Percentiles rank a stretch among this genome's conserved stretches.
Evolutionary conservation across 1,139 yeast species (phyloP).

Genomic region (Taphrina deformans): DNA sequence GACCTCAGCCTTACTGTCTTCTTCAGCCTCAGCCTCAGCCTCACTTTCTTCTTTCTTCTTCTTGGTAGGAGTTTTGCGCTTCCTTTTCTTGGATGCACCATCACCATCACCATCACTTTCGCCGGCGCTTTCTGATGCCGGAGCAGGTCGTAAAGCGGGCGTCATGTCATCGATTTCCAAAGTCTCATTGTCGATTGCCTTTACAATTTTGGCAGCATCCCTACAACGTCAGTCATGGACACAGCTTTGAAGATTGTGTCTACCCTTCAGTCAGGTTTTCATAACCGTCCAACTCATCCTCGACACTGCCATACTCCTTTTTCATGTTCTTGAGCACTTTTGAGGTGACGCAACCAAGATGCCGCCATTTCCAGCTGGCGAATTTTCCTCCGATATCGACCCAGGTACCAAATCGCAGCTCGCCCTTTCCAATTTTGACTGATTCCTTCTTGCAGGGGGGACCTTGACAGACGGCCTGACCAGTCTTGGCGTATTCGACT

Average conservation of each 20-base stretch:
- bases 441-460: constrained; percentile 19
- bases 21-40: not conserved
- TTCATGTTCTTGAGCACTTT: constrained; percentile 19
- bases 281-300: constrained; percentile 18
- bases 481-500: constrained; percentile 24
- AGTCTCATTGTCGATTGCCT: constrained; percentile 3
- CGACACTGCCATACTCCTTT: constrained; percentile 3
- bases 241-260: no score
- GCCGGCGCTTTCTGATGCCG: not conserved
- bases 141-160: not conserved
- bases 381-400: constrained; percentile 10
- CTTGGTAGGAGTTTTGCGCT: not conserved
- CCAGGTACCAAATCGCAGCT: constrained; percentile 28
- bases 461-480: constrained; percentile 21
- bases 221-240: not conserved
- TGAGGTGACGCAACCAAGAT: constrained; percentile 27
- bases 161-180: constrained; percentile 12
- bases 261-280: constrained; percentile 6
- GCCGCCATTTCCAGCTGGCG: constrained; percentile 26
- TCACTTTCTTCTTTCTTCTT: not conserved
- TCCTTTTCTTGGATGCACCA: constrained; percentile 2
- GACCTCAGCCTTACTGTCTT: not conserved
- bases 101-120: not conserved
- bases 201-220: constrained; percentile 1
- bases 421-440: constrained; percentile 29